phyloP scores from a whole-genome alignment of 192 early-diverging fungal genomes.

The Pilobolus umbonatus region DNA sequence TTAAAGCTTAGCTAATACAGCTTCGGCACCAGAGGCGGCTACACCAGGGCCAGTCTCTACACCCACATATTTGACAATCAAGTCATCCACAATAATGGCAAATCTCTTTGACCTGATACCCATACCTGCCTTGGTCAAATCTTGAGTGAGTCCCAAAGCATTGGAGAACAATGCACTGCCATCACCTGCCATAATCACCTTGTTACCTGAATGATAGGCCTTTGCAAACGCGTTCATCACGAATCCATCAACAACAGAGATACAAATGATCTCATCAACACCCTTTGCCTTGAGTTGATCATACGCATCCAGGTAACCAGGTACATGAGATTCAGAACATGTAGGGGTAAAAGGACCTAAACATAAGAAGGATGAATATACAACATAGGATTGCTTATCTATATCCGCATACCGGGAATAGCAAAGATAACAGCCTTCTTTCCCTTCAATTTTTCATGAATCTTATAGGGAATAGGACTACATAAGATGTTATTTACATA shows the following conservation, averaged over 20 bases:
- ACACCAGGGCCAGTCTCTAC: slow-evolving; percentile 55
- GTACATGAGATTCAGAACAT: slow-evolving; percentile 63
- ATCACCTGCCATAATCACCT: slow-evolving; percentile 72
- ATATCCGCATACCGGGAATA: slow-evolving; percentile 46
- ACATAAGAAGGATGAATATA: not conserved
- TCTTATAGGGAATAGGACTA: slow-evolving; percentile 30
- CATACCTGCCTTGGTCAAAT: slow-evolving; percentile 57
- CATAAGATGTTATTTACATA: not conserved
- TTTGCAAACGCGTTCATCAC: slow-evolving; percentile 56
- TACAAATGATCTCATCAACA: slow-evolving; percentile 63
- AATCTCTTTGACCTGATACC: slow-evolving; percentile 69
- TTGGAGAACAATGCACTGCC: slow-evolving; percentile 63
- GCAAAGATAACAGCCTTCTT: slow-evolving; percentile 65
- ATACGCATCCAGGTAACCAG: slow-evolving; percentile 53
- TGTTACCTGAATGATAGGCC: slow-evolving; percentile 38
- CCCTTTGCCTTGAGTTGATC: slow-evolving; percentile 63
- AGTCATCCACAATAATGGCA: slow-evolving; percentile 66
- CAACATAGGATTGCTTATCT: not conserved
- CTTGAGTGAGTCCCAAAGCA: slow-evolving; percentile 62
- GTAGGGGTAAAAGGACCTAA: slow-evolving; percentile 55
- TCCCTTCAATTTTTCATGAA: slow-evolving; percentile 48
- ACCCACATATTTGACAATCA: slow-evolving; percentile 68
- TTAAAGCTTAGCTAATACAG: slow-evolving; percentile 54
- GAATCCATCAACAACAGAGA: slow-evolving; percentile 52
- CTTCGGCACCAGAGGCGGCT: slow-evolving; percentile 45